Percentiles rank a stretch among this genome's conserved stretches.
Evolutionary conservation across 2,329 filamentous ascomycete genomes (phyloP).

Genomic region (Nemania diffusa): DNA sequence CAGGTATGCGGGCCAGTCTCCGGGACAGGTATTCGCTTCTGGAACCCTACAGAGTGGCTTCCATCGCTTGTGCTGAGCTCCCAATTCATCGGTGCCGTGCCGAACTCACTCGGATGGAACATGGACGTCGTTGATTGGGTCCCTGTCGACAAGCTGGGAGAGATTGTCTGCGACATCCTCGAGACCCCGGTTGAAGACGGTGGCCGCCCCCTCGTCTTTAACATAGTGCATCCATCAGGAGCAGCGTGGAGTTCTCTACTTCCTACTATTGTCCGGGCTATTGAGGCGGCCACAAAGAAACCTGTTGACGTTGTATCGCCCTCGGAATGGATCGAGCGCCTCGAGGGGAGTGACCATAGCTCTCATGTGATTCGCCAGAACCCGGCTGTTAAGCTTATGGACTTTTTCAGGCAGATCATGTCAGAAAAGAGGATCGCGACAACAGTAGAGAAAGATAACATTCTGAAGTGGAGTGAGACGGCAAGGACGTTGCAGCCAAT

Average conservation of each 20-base stretch:
- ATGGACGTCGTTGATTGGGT: slow-evolving; percentile 36
- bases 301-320: too few species aligned
- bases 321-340: neutral
- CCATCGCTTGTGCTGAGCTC: slow-evolving; percentile 41
- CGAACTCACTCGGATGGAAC: slow-evolving; percentile 22
- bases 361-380: neutral
- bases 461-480: neutral
- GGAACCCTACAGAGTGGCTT: slow-evolving; percentile 40
- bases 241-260: neutral
- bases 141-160: slow-evolving; percentile 38
- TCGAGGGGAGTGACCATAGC: neutral
- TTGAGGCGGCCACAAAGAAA: too few species aligned
- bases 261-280: too few species aligned
- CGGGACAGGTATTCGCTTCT: slow-evolving; percentile 27
- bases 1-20: slow-evolving; percentile 41
- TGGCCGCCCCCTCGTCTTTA: neutral
- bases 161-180: slow-evolving; percentile 29
- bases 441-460: neutral
- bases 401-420: neutral
- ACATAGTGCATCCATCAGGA: neutral
- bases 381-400: neutral
- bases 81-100: slow-evolving; percentile 36
- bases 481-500: neutral
- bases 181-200: neutral
- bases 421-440: neutral